These are phyloP conservation scores for Vittaforma corneae DNA, from an alignment of 371 early-diverging fungal genomes.

Conservation along the genomic window DNA sequence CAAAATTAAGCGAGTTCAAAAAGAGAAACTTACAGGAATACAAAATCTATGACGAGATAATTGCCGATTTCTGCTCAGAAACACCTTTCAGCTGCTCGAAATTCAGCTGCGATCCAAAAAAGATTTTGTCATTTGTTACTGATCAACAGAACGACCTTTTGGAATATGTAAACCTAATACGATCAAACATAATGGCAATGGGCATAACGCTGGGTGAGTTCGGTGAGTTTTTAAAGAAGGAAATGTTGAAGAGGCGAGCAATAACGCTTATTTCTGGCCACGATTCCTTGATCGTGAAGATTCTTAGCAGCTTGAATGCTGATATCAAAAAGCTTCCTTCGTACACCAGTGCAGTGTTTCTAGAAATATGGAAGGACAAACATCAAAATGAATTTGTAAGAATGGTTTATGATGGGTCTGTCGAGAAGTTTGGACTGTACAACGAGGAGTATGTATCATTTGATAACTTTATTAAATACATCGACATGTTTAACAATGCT, in stretches of 20 bases:
- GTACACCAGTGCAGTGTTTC: conserved; percentile 50
- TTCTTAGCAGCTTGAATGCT: conserved; percentile 37
- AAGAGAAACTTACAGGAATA: not conserved
- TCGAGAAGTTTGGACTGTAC: conserved; percentile 20
- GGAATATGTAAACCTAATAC: not conserved
- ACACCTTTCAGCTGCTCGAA: conserved; percentile 23
- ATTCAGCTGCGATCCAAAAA: conserved; percentile 24
- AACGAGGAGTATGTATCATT: conserved; percentile 21
- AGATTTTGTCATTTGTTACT: conserved; percentile 13
- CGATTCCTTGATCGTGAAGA: conserved; percentile 35
- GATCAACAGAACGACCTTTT: conserved; percentile 1
- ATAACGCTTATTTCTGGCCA: conserved; percentile 44
- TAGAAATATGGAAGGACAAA: conserved; percentile 46
- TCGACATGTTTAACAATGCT: conserved; percentile 1
- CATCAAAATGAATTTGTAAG: conserved; percentile 28
- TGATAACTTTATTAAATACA: conserved; percentile 24
- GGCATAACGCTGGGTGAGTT: conserved; percentile 46
- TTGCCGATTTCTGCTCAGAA: conserved; percentile 31
- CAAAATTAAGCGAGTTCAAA: not conserved
- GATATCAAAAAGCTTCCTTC: conserved; percentile 34
- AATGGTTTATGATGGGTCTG: conserved; percentile 37
- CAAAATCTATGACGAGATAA: conserved; percentile 4
- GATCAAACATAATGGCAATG: no score
- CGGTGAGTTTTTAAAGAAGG: conserved; percentile 20
- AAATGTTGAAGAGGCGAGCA: conserved; percentile 4